These are phyloP conservation scores for Rhododendron ferrugineum DNA, from an alignment of 148 eudicot genomes.

Conservation along the genomic window DNA sequence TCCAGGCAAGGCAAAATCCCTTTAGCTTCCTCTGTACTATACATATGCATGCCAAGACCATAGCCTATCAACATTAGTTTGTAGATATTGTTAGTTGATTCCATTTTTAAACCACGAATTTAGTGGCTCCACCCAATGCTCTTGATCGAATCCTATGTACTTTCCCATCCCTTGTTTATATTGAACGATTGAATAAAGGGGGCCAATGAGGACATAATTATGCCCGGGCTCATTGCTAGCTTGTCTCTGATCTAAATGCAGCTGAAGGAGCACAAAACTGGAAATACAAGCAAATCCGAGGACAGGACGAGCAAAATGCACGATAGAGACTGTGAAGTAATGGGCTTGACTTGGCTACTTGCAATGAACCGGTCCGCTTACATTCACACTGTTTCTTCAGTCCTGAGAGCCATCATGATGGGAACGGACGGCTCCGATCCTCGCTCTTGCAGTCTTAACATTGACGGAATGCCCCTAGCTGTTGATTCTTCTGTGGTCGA, in stretches of 20 bases:
- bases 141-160: background rate
- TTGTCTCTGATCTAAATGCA: conserved; percentile 20
- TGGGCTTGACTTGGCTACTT: conserved; percentile 96
- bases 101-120: background rate
- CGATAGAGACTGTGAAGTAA: conserved; percentile 66
- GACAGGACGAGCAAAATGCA: conserved; percentile 61
- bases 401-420: conserved; percentile 69
- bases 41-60: too few relatives aligned
- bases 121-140: background rate
- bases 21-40: too few relatives aligned
- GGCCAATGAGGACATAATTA: background rate
- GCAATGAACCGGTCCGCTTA: conserved; percentile 66
- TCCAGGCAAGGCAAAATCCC: too few relatives aligned
- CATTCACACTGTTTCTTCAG: conserved; percentile 68
- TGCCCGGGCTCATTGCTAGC: background rate
- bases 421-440: conserved; percentile 44
- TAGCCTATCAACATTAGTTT: too few relatives aligned
- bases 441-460: conserved; percentile 52
- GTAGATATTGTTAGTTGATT: too few relatives aligned
- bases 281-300: conserved; percentile 34
- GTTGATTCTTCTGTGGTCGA: conserved; percentile 72
- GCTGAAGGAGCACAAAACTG: conserved; percentile 42
- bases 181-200: background rate
- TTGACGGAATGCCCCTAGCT: conserved; percentile 85
- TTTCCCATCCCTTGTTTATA: background rate